phyloP scores from a whole-genome alignment of 2,329 filamentous ascomycete species.

The Podosphaera aphanis region DNA sequence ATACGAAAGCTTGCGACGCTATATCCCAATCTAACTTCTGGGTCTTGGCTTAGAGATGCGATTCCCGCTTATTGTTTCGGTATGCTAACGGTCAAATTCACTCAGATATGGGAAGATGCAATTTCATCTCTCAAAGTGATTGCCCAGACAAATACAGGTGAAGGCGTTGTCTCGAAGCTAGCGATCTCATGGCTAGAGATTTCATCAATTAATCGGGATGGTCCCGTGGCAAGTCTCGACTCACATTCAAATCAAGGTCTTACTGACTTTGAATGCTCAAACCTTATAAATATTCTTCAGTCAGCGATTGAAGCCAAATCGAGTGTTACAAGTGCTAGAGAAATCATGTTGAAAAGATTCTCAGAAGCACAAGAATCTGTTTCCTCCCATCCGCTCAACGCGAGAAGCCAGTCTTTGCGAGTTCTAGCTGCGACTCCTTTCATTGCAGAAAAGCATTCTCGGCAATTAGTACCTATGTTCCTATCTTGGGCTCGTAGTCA shows the following conservation, averaged over 20 bases:
- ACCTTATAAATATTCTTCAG: constrained; percentile 35
- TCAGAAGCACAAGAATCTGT: constrained; percentile 35
- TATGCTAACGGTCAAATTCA: constrained; percentile 62
- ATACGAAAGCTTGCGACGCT: constrained; percentile 44
- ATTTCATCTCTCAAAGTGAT: constrained; percentile 54
- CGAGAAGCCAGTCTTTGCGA: constrained; percentile 56
- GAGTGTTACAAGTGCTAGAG: constrained; percentile 27
- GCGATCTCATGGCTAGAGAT: constrained; percentile 57
- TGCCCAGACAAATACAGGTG: constrained; percentile 43
- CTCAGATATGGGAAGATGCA: constrained; percentile 72
- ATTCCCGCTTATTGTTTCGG: constrained; percentile 74
- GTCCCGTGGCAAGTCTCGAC: constrained; percentile 16
- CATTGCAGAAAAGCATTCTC: constrained; percentile 67
- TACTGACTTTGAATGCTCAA: constrained; percentile 70
- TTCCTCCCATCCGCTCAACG: constrained; percentile 26
- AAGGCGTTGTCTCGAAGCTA: constrained; percentile 46
- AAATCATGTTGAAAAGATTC: constrained; percentile 39
- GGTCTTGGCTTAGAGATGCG: constrained; percentile 43
- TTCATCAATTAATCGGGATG: constrained; percentile 27
- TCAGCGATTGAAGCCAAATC: constrained; percentile 27
- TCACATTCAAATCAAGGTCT: constrained; percentile 20
- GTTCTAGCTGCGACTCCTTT: constrained; percentile 50
- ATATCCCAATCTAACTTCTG: constrained; percentile 32
- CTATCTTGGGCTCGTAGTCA: constrained; percentile 49
- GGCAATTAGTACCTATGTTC: constrained; percentile 65